phyloP scores from a whole-genome alignment of 768 basidiomycete genomes.

The Polyporus arcularius region DNA sequence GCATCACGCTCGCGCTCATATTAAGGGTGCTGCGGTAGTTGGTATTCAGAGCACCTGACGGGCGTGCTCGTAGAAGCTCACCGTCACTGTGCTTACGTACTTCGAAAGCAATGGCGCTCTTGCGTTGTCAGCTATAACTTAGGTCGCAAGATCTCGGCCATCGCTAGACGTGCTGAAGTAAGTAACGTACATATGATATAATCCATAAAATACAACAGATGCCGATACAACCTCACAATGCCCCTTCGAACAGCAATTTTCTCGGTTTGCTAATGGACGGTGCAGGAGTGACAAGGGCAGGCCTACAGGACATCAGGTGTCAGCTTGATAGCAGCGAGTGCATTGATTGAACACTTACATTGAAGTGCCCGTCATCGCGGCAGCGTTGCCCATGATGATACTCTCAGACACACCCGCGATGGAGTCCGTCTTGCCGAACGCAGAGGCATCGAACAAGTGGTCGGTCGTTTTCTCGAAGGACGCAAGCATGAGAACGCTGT shows the following conservation, averaged over 20 bases:
- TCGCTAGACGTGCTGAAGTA: too few relatives aligned
- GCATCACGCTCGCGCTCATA: too few relatives aligned
- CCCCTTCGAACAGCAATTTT: conserved; percentile 40
- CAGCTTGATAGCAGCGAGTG: background rate
- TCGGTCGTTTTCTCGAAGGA: conserved; percentile 99
- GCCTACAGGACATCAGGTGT: conserved; percentile 27
- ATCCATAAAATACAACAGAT: conserved; percentile 15
- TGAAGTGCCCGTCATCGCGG: conserved; percentile 91
- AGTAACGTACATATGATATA: too few relatives aligned
- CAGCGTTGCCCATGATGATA: conserved; percentile 98
- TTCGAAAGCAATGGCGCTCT: too few relatives aligned
- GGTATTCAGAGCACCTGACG: too few relatives aligned
- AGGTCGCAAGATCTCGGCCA: too few relatives aligned
- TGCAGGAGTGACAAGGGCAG: conserved; percentile 39
- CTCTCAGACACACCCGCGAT: conserved; percentile 98
- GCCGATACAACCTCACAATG: conserved; percentile 28
- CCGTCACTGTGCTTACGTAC: too few relatives aligned
- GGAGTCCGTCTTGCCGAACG: conserved; percentile 92
- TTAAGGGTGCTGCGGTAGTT: too few relatives aligned
- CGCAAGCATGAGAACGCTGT: conserved; percentile 97
- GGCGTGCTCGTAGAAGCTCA: too few relatives aligned
- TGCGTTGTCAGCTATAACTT: too few relatives aligned
- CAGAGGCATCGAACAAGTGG: conserved; percentile 96
- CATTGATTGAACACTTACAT: conserved; percentile 55
- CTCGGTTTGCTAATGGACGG: conserved; percentile 40